These are phyloP conservation scores for Ilex paraguariensis DNA, from an alignment of 305 asterid genomes.

Conservation along the genomic window DNA sequence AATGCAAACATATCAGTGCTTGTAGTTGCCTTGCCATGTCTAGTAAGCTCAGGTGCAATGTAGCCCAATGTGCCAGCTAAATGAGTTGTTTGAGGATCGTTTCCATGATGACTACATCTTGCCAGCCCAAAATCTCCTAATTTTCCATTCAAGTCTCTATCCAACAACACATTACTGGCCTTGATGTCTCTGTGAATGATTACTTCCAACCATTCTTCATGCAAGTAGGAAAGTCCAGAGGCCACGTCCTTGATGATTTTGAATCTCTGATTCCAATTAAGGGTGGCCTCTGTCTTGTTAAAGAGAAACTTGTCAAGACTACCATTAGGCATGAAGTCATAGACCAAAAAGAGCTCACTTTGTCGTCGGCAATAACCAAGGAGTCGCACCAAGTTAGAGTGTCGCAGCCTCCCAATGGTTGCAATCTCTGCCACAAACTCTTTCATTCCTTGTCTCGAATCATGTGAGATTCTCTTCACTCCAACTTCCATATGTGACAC, in stretches of 20 bases:
- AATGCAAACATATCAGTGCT: background rate
- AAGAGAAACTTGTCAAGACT: background rate
- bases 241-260: background rate
- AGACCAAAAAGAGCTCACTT: background rate
- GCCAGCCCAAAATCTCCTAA: conserved; percentile 1
- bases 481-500: background rate
- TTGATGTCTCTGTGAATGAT: background rate
- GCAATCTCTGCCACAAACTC: conserved; percentile 1
- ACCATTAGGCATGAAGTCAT: background rate
- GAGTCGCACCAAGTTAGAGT: background rate
- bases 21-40: background rate
- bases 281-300: background rate
- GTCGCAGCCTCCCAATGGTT: background rate
- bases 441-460: background rate
- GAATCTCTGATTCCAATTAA: background rate
- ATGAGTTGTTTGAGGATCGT: background rate
- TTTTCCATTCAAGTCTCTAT: background rate
- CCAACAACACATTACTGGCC: background rate
- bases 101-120: background rate
- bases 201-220: background rate
- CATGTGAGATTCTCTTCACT: background rate
- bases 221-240: background rate
- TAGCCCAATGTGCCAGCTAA: background rate
- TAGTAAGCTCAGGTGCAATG: background rate
- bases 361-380: background rate